Conservation (phyloP, 306 rosid genomes). For the Dalbergia cultrata region DNA sequence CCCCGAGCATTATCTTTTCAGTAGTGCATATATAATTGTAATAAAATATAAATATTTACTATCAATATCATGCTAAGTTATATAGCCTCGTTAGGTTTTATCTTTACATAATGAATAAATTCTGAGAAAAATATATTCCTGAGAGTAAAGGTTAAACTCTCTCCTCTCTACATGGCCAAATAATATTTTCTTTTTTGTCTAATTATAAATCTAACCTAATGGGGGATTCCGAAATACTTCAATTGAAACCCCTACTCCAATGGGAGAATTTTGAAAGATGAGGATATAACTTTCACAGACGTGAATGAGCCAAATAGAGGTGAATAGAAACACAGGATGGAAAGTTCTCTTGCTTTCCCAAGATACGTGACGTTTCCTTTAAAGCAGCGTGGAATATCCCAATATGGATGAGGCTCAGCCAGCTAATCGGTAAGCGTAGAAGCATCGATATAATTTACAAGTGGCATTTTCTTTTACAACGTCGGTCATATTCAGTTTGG, state of each 20-base stretch:
- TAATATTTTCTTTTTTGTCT: background rate
- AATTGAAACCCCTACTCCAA: background rate
- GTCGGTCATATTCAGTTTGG: conserved; percentile 31
- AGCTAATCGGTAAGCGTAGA: background rate
- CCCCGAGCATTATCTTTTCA: background rate
- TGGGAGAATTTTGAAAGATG: conserved; percentile 14
- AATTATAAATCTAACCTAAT: background rate
- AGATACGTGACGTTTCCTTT: background rate
- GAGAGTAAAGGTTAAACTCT: no score
- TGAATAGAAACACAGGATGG: background rate
- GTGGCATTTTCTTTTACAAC: background rate
- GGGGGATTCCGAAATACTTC: no score
- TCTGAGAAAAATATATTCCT: background rate
- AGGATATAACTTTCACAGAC: background rate
- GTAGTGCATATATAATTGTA: background rate
- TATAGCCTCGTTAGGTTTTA: background rate
- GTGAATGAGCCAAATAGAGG: background rate
- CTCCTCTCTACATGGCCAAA: background rate
- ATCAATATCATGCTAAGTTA: background rate
- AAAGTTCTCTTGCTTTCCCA: background rate
- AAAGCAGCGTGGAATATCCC: background rate
- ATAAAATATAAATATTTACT: background rate
- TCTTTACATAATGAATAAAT: background rate
- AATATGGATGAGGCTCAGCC: conserved; percentile 1
- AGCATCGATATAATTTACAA: conserved; percentile 1